Evolutionary conservation across 306 rosid genomes (phyloP), one percentile per base, ranked within the genome.

Genomic region (Pterocarpus santalinus): DNA sequence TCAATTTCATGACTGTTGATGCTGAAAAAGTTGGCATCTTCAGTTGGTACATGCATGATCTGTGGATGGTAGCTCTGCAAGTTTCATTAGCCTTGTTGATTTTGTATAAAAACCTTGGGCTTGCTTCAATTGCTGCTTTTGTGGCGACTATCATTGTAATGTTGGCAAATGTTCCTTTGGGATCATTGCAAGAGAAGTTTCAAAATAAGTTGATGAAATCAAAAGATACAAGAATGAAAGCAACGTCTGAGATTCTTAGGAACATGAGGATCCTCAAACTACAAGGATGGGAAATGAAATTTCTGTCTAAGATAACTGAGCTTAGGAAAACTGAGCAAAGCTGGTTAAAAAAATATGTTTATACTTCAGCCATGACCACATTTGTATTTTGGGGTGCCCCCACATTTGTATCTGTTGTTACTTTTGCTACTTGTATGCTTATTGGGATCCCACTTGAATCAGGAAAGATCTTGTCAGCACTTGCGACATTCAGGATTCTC

Each of bases 221-320:
- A 8, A 86, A 80, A 47, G 89, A 86, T 68, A 17, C 8, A 32
- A 57, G 87, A 53, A 86, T 83, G 85, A 83, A 83, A 69, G 60
- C 73, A 11, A 83, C 83, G 1, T 83, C 83, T 32, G 87, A 86
- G 89, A 57, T 72, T 68, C 69, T 86, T 8, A 86, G 69, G 75
- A 86, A 80, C 71, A 83, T 86, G 85, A 76, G 80, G 82, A 80
- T 86, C 62, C 85, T 86, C 51, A 83, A 86, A 43, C 74, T 86
- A 1, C 83, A 86, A 76, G 87, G 78, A 38, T 86, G 87, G 87
- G 87, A 86, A 52, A 80, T 76, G 85, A 86, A 80, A 73, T 86
- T 86, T 41, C 30, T 76, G 44, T 75, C 86, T 1, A 82, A 79
- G 76, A 56, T 82, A 46, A 44, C 30, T 3, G 53, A 79, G 10